Percentiles rank a stretch among this genome's conserved stretches.
These are phyloP conservation scores for Endotrypanum monterogeii DNA, from an alignment of 208 protist species.

Conservation along the genomic window DNA sequence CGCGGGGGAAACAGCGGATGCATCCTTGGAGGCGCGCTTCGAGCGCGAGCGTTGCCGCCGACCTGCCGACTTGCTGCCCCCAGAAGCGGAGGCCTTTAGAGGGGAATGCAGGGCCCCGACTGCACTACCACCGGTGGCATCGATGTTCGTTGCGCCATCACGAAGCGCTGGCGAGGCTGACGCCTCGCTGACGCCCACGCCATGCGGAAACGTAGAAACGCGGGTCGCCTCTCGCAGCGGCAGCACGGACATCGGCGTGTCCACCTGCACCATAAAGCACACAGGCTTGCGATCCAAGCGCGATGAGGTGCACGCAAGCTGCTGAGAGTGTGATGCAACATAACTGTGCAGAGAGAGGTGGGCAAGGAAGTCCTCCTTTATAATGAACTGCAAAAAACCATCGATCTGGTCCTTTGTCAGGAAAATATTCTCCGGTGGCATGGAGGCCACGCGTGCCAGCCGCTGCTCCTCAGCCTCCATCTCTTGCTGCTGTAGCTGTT, in stretches of 20 bases:
- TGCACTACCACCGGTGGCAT: background rate
- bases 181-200: background rate
- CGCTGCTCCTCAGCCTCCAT: slow-evolving; percentile 60
- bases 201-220: slow-evolving; percentile 2
- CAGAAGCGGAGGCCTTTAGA: background rate
- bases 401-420: slow-evolving; percentile 48
- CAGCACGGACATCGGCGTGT: slow-evolving; percentile 48
- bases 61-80: background rate
- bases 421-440: slow-evolving; percentile 74
- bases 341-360: slow-evolving; percentile 60
- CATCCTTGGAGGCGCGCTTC: slow-evolving; percentile 1
- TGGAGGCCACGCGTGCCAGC: slow-evolving; percentile 36
- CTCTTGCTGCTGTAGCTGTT: slow-evolving; percentile 56
- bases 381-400: slow-evolving; percentile 50
- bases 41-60: background rate
- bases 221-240: slow-evolving; percentile 35
- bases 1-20: background rate
- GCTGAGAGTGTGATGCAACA: slow-evolving; percentile 9
- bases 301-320: slow-evolving; percentile 8
- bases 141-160: background rate
- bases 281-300: slow-evolving; percentile 14
- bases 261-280: slow-evolving; percentile 35
- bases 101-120: slow-evolving; percentile 3
- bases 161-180: slow-evolving; percentile 4
- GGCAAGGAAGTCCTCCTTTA: slow-evolving; percentile 48